phyloP scores from a whole-genome alignment of 352 stramenopile species.

The Pelagophyceae sp. region DNA sequence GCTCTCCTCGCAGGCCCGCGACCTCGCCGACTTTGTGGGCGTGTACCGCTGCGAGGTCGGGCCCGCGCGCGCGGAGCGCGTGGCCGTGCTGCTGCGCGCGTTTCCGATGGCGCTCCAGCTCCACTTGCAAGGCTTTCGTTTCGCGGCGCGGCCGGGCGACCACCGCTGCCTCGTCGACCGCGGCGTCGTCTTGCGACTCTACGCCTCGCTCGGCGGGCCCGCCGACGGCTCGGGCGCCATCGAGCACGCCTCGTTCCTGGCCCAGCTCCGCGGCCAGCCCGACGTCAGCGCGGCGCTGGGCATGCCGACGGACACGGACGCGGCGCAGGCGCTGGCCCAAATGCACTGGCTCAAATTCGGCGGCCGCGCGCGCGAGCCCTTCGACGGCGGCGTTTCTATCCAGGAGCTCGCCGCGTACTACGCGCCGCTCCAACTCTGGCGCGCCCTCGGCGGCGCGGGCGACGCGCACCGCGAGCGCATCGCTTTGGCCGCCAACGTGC shows the following conservation, averaged over 20 bases:
- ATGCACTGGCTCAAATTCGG: slow-evolving; percentile 11
- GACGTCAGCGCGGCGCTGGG: background rate
- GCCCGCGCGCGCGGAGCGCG: background rate
- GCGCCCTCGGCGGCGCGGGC: background rate
- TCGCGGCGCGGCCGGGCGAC: background rate
- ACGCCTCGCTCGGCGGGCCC: background rate
- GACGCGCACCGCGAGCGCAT: background rate
- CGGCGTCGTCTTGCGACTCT: background rate
- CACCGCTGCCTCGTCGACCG: background rate
- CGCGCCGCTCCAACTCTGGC: background rate
- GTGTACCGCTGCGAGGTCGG: background rate
- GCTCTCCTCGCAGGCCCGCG: slow-evolving; percentile 13
- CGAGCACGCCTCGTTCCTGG: background rate
- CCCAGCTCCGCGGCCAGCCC: background rate
- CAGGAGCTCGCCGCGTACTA: slow-evolving; percentile 8
- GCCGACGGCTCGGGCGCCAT: background rate
- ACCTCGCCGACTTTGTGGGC: slow-evolving; percentile 4
- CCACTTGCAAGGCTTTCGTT: slow-evolving; percentile 3
- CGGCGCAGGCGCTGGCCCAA: background rate
- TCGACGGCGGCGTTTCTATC: background rate
- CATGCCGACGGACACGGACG: background rate
- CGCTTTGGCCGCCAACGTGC: background rate
- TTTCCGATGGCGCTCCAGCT: slow-evolving; percentile 18
- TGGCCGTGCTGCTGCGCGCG: background rate
- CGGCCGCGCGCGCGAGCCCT: background rate